Conservation (phyloP, 1,139 yeast genomes). For the Spathaspora jeffriesii region DNA sequence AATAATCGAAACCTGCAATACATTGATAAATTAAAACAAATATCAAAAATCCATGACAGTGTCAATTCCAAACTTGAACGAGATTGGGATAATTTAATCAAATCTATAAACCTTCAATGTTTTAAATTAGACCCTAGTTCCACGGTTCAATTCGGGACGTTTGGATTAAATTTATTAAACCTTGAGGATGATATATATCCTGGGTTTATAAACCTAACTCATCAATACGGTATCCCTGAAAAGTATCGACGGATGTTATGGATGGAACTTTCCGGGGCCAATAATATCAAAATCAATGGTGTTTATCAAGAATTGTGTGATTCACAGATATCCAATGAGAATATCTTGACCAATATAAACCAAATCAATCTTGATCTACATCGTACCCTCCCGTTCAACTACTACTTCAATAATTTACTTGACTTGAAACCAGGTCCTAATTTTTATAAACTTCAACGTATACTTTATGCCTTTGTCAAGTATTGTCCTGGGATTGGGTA, state of each 20-base stretch:
- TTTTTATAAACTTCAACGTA: conserved; percentile 45
- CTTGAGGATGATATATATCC: conserved; percentile 4
- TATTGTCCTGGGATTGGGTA: conserved; percentile 54
- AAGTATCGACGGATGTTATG: conserved; percentile 50
- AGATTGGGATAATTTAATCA: conserved; percentile 37
- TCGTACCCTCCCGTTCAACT: conserved; percentile 58
- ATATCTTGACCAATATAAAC: conserved; percentile 30
- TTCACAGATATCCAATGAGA: neutral
- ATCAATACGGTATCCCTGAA: conserved; percentile 48
- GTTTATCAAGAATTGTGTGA: conserved; percentile 37
- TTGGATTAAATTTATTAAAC: conserved; percentile 16
- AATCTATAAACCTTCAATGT: conserved; percentile 25
- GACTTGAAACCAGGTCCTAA: conserved; percentile 56
- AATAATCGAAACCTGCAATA: conserved; percentile 11
- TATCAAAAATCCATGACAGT: conserved; percentile 37
- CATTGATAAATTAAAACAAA: conserved; percentile 27
- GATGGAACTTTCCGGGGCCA: conserved; percentile 58
- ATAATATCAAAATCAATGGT: conserved; percentile 46
- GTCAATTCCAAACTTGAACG: conserved; percentile 25
- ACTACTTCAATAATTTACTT: conserved; percentile 42
- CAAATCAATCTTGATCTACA: conserved; percentile 58
- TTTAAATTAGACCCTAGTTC: conserved; percentile 17
- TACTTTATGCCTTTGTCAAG: conserved; percentile 54
- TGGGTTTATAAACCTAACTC: conserved; percentile 35
- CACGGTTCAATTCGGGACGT: conserved; percentile 11